phyloP scores from a whole-genome alignment of 345 rosid species.

The Brassica incana region DNA sequence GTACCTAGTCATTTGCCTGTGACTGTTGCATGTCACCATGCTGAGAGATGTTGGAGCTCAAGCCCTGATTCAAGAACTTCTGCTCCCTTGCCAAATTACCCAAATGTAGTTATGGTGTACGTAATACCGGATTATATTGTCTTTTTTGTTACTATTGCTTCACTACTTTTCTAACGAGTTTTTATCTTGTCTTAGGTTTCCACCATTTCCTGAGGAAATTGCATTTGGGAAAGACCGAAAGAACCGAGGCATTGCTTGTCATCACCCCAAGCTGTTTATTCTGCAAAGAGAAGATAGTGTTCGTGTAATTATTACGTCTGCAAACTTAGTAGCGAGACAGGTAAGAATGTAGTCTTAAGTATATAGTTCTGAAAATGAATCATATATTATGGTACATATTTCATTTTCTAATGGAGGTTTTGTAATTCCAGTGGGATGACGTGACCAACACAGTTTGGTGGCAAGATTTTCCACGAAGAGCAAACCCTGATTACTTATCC shows the following conservation, averaged over 20 bases:
- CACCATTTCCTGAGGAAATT: slow-evolving; percentile 76
- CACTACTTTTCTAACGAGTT: slow-evolving; percentile 14
- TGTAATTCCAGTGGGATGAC: slow-evolving; percentile 68
- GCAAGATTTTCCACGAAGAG: slow-evolving; percentile 90
- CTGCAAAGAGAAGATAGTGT: slow-evolving; percentile 75
- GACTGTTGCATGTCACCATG: slow-evolving; percentile 81
- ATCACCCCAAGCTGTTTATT: slow-evolving; percentile 86
- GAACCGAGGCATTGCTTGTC: slow-evolving; percentile 89
- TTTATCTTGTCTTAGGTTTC: slow-evolving; percentile 55
- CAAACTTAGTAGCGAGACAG: slow-evolving; percentile 85
- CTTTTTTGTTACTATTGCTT: not conserved
- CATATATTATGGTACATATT: not conserved
- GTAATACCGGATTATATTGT: slow-evolving; percentile 30
- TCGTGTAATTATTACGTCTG: slow-evolving; percentile 78
- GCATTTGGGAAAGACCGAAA: slow-evolving; percentile 85
- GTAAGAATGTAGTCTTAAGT: slow-evolving; percentile 40
- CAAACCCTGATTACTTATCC: slow-evolving; percentile 60
- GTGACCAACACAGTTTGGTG: slow-evolving; percentile 96
- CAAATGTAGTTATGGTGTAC: slow-evolving; percentile 73
- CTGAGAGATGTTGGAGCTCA: slow-evolving; percentile 82
- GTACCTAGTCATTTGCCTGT: slow-evolving; percentile 77
- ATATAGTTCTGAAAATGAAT: slow-evolving; percentile 12
- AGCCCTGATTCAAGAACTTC: slow-evolving; percentile 58
- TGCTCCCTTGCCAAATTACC: slow-evolving; percentile 64
- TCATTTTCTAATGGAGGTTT: slow-evolving; percentile 20